Evolutionary conservation across 805 yeast genomes (phyloP), one percentile per base, ranked within the genome.

Genomic region (Zygosaccharomyces bailii): DNA sequence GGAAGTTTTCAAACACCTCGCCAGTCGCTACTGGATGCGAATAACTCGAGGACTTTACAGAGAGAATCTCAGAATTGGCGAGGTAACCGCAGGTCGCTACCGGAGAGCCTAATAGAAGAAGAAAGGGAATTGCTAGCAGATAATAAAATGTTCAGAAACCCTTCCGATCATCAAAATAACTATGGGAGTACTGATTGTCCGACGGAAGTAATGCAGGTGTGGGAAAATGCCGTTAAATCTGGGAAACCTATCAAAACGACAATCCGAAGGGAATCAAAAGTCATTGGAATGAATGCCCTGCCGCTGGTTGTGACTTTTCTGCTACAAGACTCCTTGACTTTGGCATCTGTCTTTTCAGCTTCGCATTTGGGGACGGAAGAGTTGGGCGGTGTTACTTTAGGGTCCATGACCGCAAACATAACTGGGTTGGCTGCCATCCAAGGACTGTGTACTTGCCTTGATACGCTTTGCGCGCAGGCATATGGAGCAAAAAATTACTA

Each of bases 381-480:
- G 53, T 69, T 85, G 39, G 91, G 89, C 11, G 91, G 88, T 24
- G 84, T 83, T 5, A 79, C 88, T 11, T 66, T 85, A 39, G 83
- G 86, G 13, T 75, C 85, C 16, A 84, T 84, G 88, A 82, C 89
- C 4, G 85, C 87, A 5, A 84, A 83, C 57, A 83, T 85, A 43
- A 74, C 84, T 2, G 90, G 87, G 1, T 76, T 83, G 49, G 85
- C 88, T 29, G 74, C 84, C 8, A 80, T 85, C 52, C 85, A 84
- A 53, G 93, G 91, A 9, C 74, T 84, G 2, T 79, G 88, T n/a
- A 84, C 93, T 0, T 79, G 88, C 45, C 70, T 85, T 43, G 91
- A 84, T 56, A 85, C 91, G 0, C 70, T 85, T 27, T 79, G 90
- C 60, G 84, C 90, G 1, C 91, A 85, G 62, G 84, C 90, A 1